Evolutionary conservation across 257 asterid species (phyloP), one percentile per base, ranked within the genome.

Genomic region (Rhazya stricta): DNA sequence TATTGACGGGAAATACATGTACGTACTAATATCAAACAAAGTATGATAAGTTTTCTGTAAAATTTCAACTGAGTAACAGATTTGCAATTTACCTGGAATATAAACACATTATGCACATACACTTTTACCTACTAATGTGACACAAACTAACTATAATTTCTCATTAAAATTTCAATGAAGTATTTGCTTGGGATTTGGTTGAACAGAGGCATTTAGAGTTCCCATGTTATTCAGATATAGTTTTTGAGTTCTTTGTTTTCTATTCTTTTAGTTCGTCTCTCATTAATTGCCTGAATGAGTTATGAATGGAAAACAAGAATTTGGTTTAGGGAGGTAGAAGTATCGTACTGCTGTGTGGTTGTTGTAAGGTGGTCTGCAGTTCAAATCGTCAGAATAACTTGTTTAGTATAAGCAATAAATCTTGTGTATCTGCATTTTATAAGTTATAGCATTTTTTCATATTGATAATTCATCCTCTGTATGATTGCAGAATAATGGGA

Each of bases 401-500:
- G 23, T 41, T 61, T 37, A 50, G 37, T 48, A n/a, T 45, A 6
- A 48, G n/a, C 57, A 13, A 56, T 56, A 39, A 13, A 30, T 18
- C 57, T 61, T 74, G 11, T 51, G 56, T 57, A 25, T 68, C 34
- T 61, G 69, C 36, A 13, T 29, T 61, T 48, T 34, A 7, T 19
- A 57, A 57, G 65, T 57, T 9, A 10, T 27, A 2, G 34, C 36
- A 57, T 25, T 9, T 73, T n/a, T 23, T 32, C 30, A 74, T 43
- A 56, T 46, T 65, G 76, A 54, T 72, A 45, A 72, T 29, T 45
- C 53, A 67, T 67, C 36, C 67, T 75, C 73, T 77, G 61, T 68
- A 45, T 82, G 77, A 67, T 69, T 86, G 70, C 89, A 93, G 98
- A 87, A 79, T 81, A 86, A 82, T 42, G 81, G 96, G 82, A 93